Conservation (phyloP, 2,329 filamentous ascomycete species). For the Penicillium sp. region DNA sequence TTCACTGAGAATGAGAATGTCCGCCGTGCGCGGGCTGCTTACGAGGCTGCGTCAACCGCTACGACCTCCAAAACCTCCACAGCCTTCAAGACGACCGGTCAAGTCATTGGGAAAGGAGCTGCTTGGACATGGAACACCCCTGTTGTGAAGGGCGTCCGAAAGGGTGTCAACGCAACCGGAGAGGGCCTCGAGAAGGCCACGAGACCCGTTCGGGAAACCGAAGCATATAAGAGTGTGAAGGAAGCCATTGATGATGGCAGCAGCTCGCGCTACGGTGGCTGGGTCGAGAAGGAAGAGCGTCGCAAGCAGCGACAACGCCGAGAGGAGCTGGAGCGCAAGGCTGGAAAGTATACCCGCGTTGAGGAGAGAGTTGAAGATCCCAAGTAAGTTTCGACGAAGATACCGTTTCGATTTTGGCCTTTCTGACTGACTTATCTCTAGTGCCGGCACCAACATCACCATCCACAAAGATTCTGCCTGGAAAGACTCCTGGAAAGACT, state of each 20-base stretch:
- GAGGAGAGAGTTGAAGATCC: constrained; percentile 73
- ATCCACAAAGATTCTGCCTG: constrained; percentile 93
- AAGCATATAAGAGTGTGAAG: constrained; percentile 89
- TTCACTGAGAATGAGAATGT: constrained; percentile 90
- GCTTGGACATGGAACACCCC: constrained; percentile 95
- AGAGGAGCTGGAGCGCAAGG: constrained; percentile 53
- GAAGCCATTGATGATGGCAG: constrained; percentile 94
- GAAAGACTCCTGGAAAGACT: constrained; percentile 97
- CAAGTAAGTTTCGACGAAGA: constrained; percentile 54
- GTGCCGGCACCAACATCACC: constrained; percentile 87
- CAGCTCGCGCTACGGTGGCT: constrained; percentile 90
- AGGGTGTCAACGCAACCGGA: constrained; percentile 75
- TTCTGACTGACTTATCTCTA: constrained; percentile 38
- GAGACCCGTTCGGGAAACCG: constrained; percentile 82
- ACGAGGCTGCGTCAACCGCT: constrained; percentile 74
- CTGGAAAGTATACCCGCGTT: constrained; percentile 39
- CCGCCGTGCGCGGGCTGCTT: constrained; percentile 73
- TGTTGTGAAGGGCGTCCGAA: constrained; percentile 81
- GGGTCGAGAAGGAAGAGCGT: constrained; percentile 92
- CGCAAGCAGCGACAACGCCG: constrained; percentile 66
- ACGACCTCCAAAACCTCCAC: constrained; percentile 69
- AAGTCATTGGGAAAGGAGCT: constrained; percentile 79
- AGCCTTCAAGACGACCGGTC: constrained; percentile 75
- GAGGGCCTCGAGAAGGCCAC: constrained; percentile 89
- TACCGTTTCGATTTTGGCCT: constrained; percentile 9